Evolutionary conservation across 768 basidiomycete species (phyloP), one percentile per base, ranked within the genome.

Genomic region (Omphalotus guepiniiformis): DNA sequence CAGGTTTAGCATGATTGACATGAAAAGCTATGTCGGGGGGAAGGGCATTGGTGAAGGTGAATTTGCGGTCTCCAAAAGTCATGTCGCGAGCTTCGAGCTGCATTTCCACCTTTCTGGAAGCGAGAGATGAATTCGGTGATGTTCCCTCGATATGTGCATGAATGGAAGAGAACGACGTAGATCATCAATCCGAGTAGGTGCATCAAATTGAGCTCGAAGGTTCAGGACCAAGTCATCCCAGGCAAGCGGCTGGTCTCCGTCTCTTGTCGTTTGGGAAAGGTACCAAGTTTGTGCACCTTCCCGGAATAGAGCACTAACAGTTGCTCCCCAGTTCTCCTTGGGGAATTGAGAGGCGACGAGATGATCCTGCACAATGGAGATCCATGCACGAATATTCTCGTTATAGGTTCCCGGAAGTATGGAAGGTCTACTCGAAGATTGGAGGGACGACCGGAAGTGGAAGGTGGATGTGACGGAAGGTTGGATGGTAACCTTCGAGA

Each of bases 81-180:
- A 46, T 46, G 6, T 46, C 21, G 6, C 23, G 26, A 25, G 30
- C 28, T 7, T 30, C 8, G 16, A 46, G 30, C 25, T 46, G 44
- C 19, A 46, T 46, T 27, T 46, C 44, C 18, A 46, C 32, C 35
- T 46, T 46, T n/a, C 16, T 46, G 34, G 18, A 46, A 46, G 21
- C 32, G 15, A 2, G n/a, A 13, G 19, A 46, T 46, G 35, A 35
- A 37, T 22, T 46, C 44, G 12, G 34, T 22, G 44, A 46, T 25
- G 16, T 46, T 37, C 21, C 32, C 32, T 46, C 26, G 26, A 23
- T 36, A 46, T 23, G 21, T 22, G 29, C 30, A 37, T 11, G 6
- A 3, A 13, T 8, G 19, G 16, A 46, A 27, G 7, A 13, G 16
- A 6, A 7, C 22, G 22, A n/a, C 44, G 34, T 13, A 46, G 7